phyloP scores from a whole-genome alignment of 768 basidiomycete species.

The Chalciporus pseudorubinellus region DNA sequence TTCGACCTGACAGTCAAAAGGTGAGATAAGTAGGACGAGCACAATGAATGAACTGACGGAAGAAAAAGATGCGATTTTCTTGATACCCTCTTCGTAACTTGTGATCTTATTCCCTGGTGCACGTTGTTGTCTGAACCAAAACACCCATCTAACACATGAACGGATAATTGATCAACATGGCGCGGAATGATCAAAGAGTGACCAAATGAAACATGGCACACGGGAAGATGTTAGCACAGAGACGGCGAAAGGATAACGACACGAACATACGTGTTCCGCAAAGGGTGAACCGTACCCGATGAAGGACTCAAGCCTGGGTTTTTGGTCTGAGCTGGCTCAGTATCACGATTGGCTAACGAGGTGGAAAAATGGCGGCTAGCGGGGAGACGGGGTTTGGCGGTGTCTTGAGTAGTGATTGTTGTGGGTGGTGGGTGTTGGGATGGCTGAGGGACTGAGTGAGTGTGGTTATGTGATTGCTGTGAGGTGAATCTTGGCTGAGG shows the following conservation, averaged over 20 bases:
- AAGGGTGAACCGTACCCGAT: conserved; percentile 57
- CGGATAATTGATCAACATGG: conserved; percentile 20
- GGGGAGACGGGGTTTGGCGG: conserved; percentile 46
- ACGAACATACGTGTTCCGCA: conserved; percentile 84
- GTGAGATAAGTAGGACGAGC: conserved; percentile 6
- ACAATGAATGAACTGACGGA: conserved; percentile 53
- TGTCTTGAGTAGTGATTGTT: conserved; percentile 12
- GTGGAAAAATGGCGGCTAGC: conserved; percentile 78
- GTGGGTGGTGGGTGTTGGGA: not conserved
- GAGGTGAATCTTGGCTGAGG: conserved; percentile 63
- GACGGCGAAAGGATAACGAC: conserved; percentile 16
- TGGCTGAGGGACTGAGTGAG: conserved; percentile 11
- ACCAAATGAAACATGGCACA: conserved; percentile 3
- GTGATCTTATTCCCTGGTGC: conserved; percentile 85
- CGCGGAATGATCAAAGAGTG: conserved; percentile 9
- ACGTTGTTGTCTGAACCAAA: conserved; percentile 91
- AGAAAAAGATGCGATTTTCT: conserved; percentile 85
- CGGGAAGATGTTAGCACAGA: conserved; percentile 12
- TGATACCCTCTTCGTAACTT: conserved; percentile 94
- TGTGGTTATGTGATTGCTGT: conserved; percentile 37
- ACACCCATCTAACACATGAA: conserved; percentile 64
- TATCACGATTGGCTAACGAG: conserved; percentile 42
- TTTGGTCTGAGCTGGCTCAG: conserved; percentile 40
- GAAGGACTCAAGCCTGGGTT: conserved; percentile 24
- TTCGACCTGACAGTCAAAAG: conserved; percentile 61